Evolutionary conservation across 2,329 filamentous ascomycete genomes (phyloP), one percentile per base, ranked within the genome.

Genomic region (Microcyclospora pomicola): DNA sequence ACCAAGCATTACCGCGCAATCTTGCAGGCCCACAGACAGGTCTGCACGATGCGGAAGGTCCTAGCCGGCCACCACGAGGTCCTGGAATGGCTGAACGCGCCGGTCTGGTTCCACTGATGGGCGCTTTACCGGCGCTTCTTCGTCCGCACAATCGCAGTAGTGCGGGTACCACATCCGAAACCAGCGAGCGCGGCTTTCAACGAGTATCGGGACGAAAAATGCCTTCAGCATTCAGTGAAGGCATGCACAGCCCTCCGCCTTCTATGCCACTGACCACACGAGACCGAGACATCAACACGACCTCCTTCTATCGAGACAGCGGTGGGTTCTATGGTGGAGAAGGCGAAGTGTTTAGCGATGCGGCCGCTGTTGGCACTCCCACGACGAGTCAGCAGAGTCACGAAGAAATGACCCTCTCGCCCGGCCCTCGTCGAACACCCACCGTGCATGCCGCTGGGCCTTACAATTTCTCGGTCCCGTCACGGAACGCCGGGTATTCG

Each of bases 141-240:
- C 28, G 63, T 42, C 39, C 59, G 41, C 48, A 55, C 45, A 40
- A 61, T 50, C 39, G 55, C 28, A 48, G 41, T 31, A 19, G 28
- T n/a, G 35, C 43, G 12, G 34, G 19, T 27, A 24, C 41, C 12
- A 42, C 44, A 15, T 34, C 45, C 4, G 47, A 48, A 34, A 39
- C 54, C 41, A 34, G 43, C 15, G 63, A 68, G 47, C 59, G 61
- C 15, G 60, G 65, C 37, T 68, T 68, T 43, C 62, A 65, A 33
- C 54, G 64, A 7, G 58, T 68, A 9, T 66, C 64, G 2, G 65
- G 65, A 12, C 63, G 65, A 34, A 68, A 68, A 45, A 54, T 68
- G 1, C 65, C 65, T 2, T 67, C 64, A 13, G 61, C 59, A 9
- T 68, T 66, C 51, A 67, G 65, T 41, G 59, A 62, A 40, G 65